Conservation (phyloP, 768 basidiomycete genomes). For the Calocybe cyanea region DNA sequence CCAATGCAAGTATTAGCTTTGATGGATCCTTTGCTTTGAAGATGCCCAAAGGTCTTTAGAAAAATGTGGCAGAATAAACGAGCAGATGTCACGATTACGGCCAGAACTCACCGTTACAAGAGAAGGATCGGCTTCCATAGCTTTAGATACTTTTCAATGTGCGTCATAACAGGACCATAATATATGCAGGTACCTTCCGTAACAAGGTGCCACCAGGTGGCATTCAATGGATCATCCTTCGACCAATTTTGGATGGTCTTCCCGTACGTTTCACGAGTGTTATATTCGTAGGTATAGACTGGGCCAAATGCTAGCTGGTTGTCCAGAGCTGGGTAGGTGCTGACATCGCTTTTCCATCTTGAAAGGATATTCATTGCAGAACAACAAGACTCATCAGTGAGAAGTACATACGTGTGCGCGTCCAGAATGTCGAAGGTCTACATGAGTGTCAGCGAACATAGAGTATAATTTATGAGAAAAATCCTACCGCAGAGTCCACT, state of each 20-base stretch:
- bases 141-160: too few relatives aligned
- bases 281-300: slow-evolving; percentile 63
- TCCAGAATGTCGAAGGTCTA: slow-evolving; percentile 78
- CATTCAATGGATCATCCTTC: slow-evolving; percentile 64
- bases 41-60: slow-evolving; percentile 56
- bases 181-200: slow-evolving; percentile 73
- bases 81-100: background rate
- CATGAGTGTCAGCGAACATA: background rate
- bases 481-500: slow-evolving; percentile 61
- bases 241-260: slow-evolving; percentile 54
- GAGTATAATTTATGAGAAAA: background rate
- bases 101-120: slow-evolving; percentile 51
- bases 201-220: slow-evolving; percentile 80
- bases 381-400: background rate
- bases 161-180: too few relatives aligned
- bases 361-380: background rate
- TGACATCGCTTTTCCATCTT: slow-evolving; percentile 67
- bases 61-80: background rate
- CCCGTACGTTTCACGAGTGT: slow-evolving; percentile 66
- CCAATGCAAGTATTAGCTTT: slow-evolving; percentile 52
- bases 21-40: slow-evolving; percentile 70
- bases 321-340: slow-evolving; percentile 55
- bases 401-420: slow-evolving; percentile 61
- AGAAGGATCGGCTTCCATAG: slow-evolving; percentile 53
- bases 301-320: slow-evolving; percentile 54